Base-by-base conservation (phyloP, 305 asterid species). In the Plantago coronopus region DNA sequence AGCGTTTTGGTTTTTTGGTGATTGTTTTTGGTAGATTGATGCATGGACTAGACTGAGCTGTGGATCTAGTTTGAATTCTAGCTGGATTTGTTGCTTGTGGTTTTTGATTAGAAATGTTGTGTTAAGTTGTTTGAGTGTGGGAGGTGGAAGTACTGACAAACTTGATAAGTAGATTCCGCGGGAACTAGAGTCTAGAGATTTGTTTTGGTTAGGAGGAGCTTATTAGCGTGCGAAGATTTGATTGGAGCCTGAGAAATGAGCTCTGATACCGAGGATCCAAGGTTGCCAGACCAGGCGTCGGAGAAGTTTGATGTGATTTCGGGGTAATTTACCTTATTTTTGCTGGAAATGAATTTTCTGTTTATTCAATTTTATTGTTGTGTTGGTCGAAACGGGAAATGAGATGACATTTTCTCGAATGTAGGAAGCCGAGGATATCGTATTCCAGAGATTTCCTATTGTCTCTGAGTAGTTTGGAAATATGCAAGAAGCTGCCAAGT, bases 401-500 rank as follows among this genome's bases (percentile, higher is more conserved):
- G 70, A 69, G 17, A 14, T 19, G 29, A 25, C 13, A 49, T 64
- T 65, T 70, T 66, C 67, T 62, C 65, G 70, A 63, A 63, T 75
- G 76, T 77, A 91, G 98, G 96, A 81, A 79, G 68, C 72, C 81
- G 29, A 83, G 59, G 62, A 43, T 86, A 63, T 73, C 74, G 9
- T 88, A 88, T 61, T 66, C 90, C 27, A 79, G 93, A 70, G 84
- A 88, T 70, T 83, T 81, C 71, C 83, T 88, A 37, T 57, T 88
- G 78, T 88, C 95, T 61, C 66, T 86, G 60, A 65, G 88, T 50
- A 74, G 73, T 65, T 72, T 80, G 87, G 93, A 88, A 73, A 63
- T 69, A 70, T 88, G 96, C 85, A 80, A 79, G 85, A 88, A 80
- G 79, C 78, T 88, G 66, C 96, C 98, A 17, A 73, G 76, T 69